Evolutionary conservation across 768 basidiomycete genomes (phyloP).

Genomic region (Lactarius indigo): DNA sequence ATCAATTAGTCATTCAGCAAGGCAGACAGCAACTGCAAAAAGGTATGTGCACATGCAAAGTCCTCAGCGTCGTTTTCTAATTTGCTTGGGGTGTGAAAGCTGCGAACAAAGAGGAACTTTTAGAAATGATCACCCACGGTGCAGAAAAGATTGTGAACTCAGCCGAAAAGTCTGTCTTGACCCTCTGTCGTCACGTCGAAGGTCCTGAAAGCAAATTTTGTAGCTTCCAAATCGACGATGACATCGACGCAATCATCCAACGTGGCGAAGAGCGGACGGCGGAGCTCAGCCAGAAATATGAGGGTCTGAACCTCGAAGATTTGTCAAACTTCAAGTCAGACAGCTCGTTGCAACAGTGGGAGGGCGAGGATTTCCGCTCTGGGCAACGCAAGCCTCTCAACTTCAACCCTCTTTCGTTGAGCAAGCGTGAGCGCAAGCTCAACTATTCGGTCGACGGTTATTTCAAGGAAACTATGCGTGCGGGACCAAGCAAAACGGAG

Average conservation of each 20-base stretch:
- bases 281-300: slow-evolving; percentile 89
- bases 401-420: slow-evolving; percentile 78
- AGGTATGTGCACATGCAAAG: slow-evolving; percentile 40
- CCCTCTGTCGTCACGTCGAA: slow-evolving; percentile 12
- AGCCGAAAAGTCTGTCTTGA: slow-evolving; percentile 54
- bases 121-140: slow-evolving; percentile 98
- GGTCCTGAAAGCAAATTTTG: background rate
- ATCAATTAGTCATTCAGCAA: slow-evolving; percentile 97
- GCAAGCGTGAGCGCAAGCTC: slow-evolving; percentile 89
- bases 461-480: slow-evolving; percentile 87
- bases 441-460: slow-evolving; percentile 96
- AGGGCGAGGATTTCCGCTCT: slow-evolving; percentile 86
- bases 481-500: slow-evolving; percentile 71
- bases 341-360: slow-evolving; percentile 88
- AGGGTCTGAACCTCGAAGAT: slow-evolving; percentile 89
- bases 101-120: slow-evolving; percentile 90
- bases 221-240: slow-evolving; percentile 76
- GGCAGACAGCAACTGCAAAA: slow-evolving; percentile 82
- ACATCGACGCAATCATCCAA: slow-evolving; percentile 91
- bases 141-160: slow-evolving; percentile 95
- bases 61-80: background rate
- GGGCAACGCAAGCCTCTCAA: slow-evolving; percentile 70
- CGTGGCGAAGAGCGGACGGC: slow-evolving; percentile 88
- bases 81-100: slow-evolving; percentile 41
- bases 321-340: slow-evolving; percentile 97